Base-by-base conservation (phyloP, 1,139 yeast genomes). In the Candida tropicalis region DNA sequence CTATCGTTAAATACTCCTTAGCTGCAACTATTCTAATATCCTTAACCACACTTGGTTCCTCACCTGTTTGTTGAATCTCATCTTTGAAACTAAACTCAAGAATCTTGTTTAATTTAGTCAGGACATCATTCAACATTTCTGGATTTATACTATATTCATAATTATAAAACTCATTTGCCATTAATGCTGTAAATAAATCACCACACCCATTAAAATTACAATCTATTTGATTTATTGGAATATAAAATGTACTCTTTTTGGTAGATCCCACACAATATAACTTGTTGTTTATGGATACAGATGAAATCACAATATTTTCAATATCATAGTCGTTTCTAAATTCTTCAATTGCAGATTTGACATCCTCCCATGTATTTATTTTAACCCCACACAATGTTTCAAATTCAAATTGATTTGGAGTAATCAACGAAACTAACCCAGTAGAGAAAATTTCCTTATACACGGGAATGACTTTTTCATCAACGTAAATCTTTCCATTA, bases 191-290 rank as follows among this genome's bases (percentile, higher is more conserved):
- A 49, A 73, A 71, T 17, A 73, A 57, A 49, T 73, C 79, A 5
- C 79, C 79, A 51, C 76, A 69, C 4, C 79, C 79, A 45, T 63
- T 71, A 55, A 73, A 73, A 32, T 59, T 57, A 49, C 75, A 69
- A 12, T 56, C 54, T 16, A 73, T 65, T 48, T 60, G 60, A 2
- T 58, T 51, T 13, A 73, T 63, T 0, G 68, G 68, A 3, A 69
- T 41, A 38, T 58, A 53, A 44, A 70, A 68, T 2, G 58, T 45
- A 18, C 42, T 42, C 2, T 44, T 43, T 5, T 46, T 38, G 11
- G 53, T 46, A 42, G 49, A 60, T 3, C 76, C 77, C 10, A 73
- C 68, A 25, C 72, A 55, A 44, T 59, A 70, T 65, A 68, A 57
- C 27, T 49, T 41, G 6, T 54, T 61, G 2, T 61, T 68, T 10